Evolutionary conservation across 1,139 yeast species (phyloP).

Genomic region (Taphrina betulina): DNA sequence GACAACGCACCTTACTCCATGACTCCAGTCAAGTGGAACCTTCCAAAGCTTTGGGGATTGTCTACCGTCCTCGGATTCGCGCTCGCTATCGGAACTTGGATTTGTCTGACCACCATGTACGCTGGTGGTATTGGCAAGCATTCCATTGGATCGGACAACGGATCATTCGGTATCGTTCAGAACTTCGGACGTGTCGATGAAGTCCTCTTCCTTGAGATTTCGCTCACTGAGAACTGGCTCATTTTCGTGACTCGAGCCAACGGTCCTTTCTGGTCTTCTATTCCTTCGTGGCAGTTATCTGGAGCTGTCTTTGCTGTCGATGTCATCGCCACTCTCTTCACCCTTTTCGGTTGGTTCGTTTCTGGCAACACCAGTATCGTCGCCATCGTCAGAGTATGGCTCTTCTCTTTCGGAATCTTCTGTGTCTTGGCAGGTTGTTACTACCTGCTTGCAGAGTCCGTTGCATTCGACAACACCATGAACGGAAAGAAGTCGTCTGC

Average conservation of each 20-base stretch:
- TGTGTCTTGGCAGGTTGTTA: constrained; percentile 69
- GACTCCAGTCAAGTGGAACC: constrained; percentile 97
- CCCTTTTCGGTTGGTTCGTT: constrained; percentile 70
- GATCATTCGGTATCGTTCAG: constrained; percentile 31
- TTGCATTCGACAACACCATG: constrained; percentile 86
- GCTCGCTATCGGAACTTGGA: constrained; percentile 72
- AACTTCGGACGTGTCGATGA: constrained; percentile 44
- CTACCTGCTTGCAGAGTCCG: constrained; percentile 75
- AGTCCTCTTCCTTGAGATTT: constrained; percentile 68
- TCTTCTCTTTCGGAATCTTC: constrained; percentile 69
- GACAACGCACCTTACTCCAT: constrained; percentile 95
- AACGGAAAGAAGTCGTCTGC: constrained; percentile 72
- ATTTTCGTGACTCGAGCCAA: constrained; percentile 76
- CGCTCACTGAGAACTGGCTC: constrained; percentile 76
- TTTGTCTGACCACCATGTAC: constrained; percentile 69
- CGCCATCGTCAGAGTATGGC: constrained; percentile 66
- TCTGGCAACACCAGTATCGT: constrained; percentile 69
- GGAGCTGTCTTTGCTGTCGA: constrained; percentile 70
- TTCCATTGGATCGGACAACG: constrained; percentile 21
- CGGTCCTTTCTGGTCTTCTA: constrained; percentile 72
- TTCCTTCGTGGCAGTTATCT: constrained; percentile 72
- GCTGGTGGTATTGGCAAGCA: constrained; percentile 43
- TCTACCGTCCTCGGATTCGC: constrained; percentile 65
- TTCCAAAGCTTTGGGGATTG: constrained; percentile 80
- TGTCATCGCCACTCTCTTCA: constrained; percentile 67